Conservation (phyloP, 257 asterid species). For the Plantago elongata region DNA sequence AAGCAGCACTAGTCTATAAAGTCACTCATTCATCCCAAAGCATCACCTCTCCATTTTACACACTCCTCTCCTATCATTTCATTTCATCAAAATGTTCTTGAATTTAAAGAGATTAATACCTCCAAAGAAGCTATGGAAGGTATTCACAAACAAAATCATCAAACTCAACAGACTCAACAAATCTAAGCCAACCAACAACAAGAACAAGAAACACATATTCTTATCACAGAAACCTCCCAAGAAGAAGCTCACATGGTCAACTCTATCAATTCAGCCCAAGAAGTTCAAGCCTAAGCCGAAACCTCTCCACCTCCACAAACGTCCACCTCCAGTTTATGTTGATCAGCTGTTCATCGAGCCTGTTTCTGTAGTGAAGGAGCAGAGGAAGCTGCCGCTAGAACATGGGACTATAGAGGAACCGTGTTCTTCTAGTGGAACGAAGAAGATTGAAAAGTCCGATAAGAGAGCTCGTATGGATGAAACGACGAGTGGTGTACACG, state of each 20-base stretch:
- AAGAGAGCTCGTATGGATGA: neutral
- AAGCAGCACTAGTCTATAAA: no score
- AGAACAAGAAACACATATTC: constrained; percentile 18
- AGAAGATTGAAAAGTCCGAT: constrained; percentile 11
- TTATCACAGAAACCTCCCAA: constrained; percentile 23
- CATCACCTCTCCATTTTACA: neutral
- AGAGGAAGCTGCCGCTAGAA: constrained; percentile 7
- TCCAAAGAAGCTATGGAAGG: constrained; percentile 45
- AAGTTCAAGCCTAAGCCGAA: constrained; percentile 30
- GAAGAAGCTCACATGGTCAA: constrained; percentile 26
- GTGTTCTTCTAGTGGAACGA: constrained; percentile 16
- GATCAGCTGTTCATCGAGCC: constrained; percentile 57
- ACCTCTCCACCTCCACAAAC: constrained; percentile 19
- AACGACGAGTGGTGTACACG: neutral
- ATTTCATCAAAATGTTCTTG: constrained; percentile 37
- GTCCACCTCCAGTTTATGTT: constrained; percentile 42
- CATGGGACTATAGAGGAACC: constrained; percentile 1
- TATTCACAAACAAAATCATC: constrained; percentile 42
- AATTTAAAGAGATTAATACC: constrained; percentile 41
- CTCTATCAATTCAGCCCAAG: constrained; percentile 42
- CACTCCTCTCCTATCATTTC: neutral
- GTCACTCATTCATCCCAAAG: no score
- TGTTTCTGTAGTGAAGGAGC: constrained; percentile 14
- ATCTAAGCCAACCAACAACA: constrained; percentile 25
- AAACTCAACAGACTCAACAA: constrained; percentile 34